A percentile compares a stretch with the other conserved stretches of the same genome.
phyloP scores from a whole-genome alignment of 768 basidiomycete genomes.

The Russula sp. region DNA sequence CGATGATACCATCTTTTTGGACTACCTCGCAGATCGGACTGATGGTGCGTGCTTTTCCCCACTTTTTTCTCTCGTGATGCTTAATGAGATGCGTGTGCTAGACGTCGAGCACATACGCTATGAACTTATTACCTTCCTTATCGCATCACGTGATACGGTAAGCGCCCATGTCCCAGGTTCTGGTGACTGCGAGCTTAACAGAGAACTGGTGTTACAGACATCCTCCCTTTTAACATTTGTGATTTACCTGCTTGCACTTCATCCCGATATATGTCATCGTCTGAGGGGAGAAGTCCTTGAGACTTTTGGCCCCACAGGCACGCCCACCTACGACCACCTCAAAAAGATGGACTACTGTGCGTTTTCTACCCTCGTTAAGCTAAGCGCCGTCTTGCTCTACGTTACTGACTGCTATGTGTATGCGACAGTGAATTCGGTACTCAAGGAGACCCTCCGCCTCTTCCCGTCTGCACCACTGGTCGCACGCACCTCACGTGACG shows the following conservation, averaged over 20 bases:
- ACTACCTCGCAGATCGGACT: slow-evolving; percentile 19
- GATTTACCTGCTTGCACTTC: slow-evolving; percentile 31
- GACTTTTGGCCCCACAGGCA: slow-evolving; percentile 27
- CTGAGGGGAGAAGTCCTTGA: slow-evolving; percentile 33
- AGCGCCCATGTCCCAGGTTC: not conserved
- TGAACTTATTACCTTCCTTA: slow-evolving; percentile 23
- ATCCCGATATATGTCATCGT: slow-evolving; percentile 30
- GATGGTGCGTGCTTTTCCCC: slow-evolving; percentile 8
- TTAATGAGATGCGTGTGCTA: not conserved
- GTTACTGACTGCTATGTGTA: not conserved
- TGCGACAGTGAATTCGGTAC: slow-evolving; percentile 29
- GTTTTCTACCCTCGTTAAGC: not conserved
- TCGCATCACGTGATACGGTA: slow-evolving; percentile 23
- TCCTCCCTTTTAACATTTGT: slow-evolving; percentile 32
- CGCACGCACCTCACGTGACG: slow-evolving; percentile 17
- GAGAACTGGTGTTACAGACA: slow-evolving; percentile 21
- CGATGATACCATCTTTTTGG: slow-evolving; percentile 22
- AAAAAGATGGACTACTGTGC: slow-evolving; percentile 31
- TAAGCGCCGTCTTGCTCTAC: too few relatives aligned
- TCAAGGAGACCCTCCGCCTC: slow-evolving; percentile 31
- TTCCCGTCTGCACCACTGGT: slow-evolving; percentile 18
- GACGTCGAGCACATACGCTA: slow-evolving; percentile 25
- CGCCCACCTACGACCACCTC: slow-evolving; percentile 32
- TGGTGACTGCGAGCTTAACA: not conserved
- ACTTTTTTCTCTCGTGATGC: not conserved